Evolutionary conservation across 164 flowering plant species (phyloP).

Genomic region (Berberis thunbergii): DNA sequence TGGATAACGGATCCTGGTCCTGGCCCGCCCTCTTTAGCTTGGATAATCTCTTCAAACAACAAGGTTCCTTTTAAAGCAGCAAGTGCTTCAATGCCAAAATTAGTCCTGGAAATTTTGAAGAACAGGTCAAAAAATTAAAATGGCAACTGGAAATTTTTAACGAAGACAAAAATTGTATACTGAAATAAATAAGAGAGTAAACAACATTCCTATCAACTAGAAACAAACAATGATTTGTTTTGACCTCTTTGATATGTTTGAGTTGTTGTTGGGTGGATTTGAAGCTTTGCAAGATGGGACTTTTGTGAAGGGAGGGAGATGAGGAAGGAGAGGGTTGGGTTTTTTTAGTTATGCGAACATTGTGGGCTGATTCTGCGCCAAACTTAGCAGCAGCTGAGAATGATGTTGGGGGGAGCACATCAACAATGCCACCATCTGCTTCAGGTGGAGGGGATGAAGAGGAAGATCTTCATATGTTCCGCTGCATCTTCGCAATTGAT

Average conservation of each 20-base stretch:
- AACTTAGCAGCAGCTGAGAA: slow-evolving; percentile 39
- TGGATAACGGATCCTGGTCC: too few relatives aligned
- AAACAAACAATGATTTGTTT: too few relatives aligned
- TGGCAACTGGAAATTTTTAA: too few relatives aligned
- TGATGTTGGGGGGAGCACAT: slow-evolving; percentile 17
- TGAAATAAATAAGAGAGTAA: too few relatives aligned
- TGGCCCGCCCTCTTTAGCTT: slow-evolving; percentile 69
- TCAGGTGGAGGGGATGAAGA: too few relatives aligned
- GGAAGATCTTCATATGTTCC: slow-evolving; percentile 53
- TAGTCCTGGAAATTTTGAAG: slow-evolving; percentile 44
- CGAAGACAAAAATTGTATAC: too few relatives aligned
- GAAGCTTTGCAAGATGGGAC: too few relatives aligned
- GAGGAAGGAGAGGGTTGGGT: not conserved
- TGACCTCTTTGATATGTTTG: too few relatives aligned
- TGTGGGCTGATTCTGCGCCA: slow-evolving; percentile 60
- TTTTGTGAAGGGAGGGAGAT: not conserved
- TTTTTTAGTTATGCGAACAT: slow-evolving; percentile 29
- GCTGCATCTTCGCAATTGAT: slow-evolving; percentile 63
- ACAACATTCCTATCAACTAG: too few relatives aligned
- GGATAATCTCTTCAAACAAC: slow-evolving; percentile 67
- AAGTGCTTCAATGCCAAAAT: slow-evolving; percentile 74
- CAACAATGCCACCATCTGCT: slow-evolving; percentile 16
- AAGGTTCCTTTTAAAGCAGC: slow-evolving; percentile 65
- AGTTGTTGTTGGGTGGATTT: too few relatives aligned
- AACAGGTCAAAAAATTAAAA: not conserved